These are phyloP conservation scores for Sphagnurus paluster DNA, from an alignment of 1,284 basidiomycete species.

Conservation along the genomic window DNA sequence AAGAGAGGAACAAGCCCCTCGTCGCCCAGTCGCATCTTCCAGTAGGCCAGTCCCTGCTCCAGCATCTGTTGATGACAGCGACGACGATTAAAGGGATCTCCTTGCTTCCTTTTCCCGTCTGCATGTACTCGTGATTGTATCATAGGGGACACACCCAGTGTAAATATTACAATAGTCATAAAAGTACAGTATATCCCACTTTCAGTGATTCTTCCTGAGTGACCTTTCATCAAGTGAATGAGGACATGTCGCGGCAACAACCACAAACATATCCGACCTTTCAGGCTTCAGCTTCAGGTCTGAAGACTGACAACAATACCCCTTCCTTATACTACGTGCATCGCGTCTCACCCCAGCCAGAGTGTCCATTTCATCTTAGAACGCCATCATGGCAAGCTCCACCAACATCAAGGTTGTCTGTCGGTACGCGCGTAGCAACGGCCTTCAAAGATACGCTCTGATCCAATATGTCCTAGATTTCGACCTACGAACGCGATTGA, in stretches of 20 bases:
- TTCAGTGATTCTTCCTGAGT: background rate
- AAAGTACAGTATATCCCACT: conserved; percentile 1
- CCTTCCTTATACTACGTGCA: conserved; percentile 12
- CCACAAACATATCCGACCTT: conserved; percentile 24
- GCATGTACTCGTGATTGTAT: conserved; percentile 14
- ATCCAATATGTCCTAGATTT: conserved; percentile 60
- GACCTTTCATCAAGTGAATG: conserved; percentile 4
- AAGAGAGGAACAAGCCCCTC: conserved; percentile 48
- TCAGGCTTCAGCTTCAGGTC: conserved; percentile 5
- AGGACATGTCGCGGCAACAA: conserved; percentile 32
- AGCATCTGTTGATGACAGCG: conserved; percentile 45
- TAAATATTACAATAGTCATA: conserved; percentile 14
- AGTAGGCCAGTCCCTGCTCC: conserved; percentile 45
- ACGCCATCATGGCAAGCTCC: conserved; percentile 62
- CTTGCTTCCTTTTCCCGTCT: conserved; percentile 6
- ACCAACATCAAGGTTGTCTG: conserved; percentile 95
- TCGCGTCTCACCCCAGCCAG: conserved; percentile 13
- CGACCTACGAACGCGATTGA: conserved; percentile 95
- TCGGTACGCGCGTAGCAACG: conserved; percentile 57
- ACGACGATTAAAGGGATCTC: conserved; percentile 26
- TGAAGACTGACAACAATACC: conserved; percentile 13
- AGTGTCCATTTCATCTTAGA: conserved; percentile 22
- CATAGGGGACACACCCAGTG: conserved; percentile 8
- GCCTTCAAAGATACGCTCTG: conserved; percentile 9
- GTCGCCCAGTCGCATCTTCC: conserved; percentile 57